Evolutionary conservation across 805 yeast genomes (phyloP).

Genomic region (Pichia phayaonensis): DNA sequence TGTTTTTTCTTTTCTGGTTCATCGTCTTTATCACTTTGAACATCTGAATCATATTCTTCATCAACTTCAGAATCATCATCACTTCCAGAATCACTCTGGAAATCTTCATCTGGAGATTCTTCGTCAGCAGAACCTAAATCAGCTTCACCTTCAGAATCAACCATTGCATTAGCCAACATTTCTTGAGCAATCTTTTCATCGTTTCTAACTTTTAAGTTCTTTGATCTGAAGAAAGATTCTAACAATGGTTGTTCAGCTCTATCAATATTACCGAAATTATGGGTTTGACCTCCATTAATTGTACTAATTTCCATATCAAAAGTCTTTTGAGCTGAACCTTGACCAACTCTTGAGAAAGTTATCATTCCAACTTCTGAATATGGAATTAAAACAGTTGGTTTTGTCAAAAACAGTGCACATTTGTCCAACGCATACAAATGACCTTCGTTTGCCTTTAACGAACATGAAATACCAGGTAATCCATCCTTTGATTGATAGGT

Average conservation of each 20-base stretch:
- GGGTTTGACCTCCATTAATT: slow-evolving; percentile 57
- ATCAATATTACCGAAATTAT: slow-evolving; percentile 80
- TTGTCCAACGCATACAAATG: slow-evolving; percentile 88
- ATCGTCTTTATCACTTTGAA: slow-evolving; percentile 23
- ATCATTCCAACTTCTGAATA: slow-evolving; percentile 70
- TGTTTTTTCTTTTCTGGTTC: slow-evolving; percentile 15
- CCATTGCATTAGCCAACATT: slow-evolving; percentile 68
- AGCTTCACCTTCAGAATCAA: slow-evolving; percentile 46
- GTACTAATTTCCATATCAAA: slow-evolving; percentile 82
- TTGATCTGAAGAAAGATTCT: slow-evolving; percentile 68
- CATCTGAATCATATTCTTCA: slow-evolving; percentile 62
- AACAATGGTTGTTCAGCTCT: slow-evolving; percentile 81
- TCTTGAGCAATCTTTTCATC: slow-evolving; percentile 86
- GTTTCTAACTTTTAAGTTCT: slow-evolving; percentile 74
- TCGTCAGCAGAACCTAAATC: slow-evolving; percentile 75
- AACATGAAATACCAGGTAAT: slow-evolving; percentile 84
- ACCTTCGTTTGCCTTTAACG: slow-evolving; percentile 93
- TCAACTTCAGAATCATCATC: slow-evolving; percentile 49
- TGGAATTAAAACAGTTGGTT: slow-evolving; percentile 90
- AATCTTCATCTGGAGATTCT: slow-evolving; percentile 84
- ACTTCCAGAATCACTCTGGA: slow-evolving; percentile 37
- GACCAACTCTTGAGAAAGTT: slow-evolving; percentile 83
- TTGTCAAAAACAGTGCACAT: slow-evolving; percentile 83
- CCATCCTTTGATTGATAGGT: slow-evolving; percentile 66
- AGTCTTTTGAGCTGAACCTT: slow-evolving; percentile 74